Conservation (phyloP, 768 basidiomycete genomes). For the Suillus subluteus region DNA sequence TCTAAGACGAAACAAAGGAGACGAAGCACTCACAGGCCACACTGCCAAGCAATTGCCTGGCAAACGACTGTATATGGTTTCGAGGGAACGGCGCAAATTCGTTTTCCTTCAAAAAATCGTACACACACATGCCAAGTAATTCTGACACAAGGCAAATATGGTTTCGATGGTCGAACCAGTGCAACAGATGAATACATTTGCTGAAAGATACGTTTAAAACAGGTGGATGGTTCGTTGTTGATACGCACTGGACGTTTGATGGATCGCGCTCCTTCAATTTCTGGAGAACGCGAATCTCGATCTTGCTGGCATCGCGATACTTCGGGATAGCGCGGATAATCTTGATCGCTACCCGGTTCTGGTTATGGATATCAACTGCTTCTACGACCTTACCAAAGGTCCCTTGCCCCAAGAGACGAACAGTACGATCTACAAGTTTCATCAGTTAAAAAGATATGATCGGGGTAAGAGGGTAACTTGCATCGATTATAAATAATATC, state of each 20-base stretch:
- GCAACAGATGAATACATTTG: slow-evolving; percentile 95
- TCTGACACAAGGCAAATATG: slow-evolving; percentile 98
- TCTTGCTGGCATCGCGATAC: slow-evolving; percentile 98
- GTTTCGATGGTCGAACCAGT: slow-evolving; percentile 96
- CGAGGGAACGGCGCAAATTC: slow-evolving; percentile 96
- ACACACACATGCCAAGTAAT: slow-evolving; percentile 95
- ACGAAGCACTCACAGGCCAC: slow-evolving; percentile 80
- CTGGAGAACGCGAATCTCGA: slow-evolving; percentile 94
- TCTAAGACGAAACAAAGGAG: slow-evolving; percentile 6
- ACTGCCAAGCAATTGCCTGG: slow-evolving; percentile 86
- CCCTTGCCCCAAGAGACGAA: slow-evolving; percentile 90
- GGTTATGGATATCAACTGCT: slow-evolving; percentile 78
- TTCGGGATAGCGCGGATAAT: slow-evolving; percentile 98
- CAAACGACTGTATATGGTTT: slow-evolving; percentile 95
- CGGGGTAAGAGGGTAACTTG: slow-evolving; percentile 41
- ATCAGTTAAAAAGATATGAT: slow-evolving; percentile 13
- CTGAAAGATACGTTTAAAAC: slow-evolving; percentile 43
- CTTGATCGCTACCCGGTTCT: slow-evolving; percentile 91
- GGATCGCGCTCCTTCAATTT: slow-evolving; percentile 90
- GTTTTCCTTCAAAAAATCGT: slow-evolving; percentile 99
- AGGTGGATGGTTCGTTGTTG: slow-evolving; percentile 16
- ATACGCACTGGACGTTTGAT: slow-evolving; percentile 80
- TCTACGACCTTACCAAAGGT: slow-evolving; percentile 99
- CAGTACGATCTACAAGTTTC: slow-evolving; percentile 76
- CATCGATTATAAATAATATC: slow-evolving; percentile 88